Evolutionary conservation across 2,329 filamentous ascomycete species (phyloP), one percentile per base, ranked within the genome.

Genomic region (Aureobasidium subglaciale): DNA sequence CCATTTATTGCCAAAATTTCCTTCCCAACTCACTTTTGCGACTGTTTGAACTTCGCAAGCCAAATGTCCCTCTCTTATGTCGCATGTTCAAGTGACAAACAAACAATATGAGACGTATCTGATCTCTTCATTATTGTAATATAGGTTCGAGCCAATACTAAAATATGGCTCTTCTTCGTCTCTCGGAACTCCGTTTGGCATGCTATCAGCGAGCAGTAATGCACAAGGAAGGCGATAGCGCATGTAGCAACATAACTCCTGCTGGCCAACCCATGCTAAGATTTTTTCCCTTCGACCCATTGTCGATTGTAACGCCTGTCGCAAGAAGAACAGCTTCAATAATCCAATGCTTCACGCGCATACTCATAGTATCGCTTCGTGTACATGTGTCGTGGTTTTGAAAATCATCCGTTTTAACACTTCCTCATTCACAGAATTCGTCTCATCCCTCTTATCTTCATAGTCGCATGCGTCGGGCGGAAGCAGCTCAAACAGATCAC

Each of bases 191-290:
- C 37, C 22, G 15, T 53, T 8, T 41, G 27, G 37, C 49, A 53
- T 27, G 49, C 49, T 41, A 32, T 24, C 18, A 32, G 49, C 49
- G 49, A 41, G 49, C 49, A 9, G n/a, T 53, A 27, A 53, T 53
- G 49, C 49, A 42, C 49, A 53, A 22, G 48, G 42, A 42, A 24
- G 37, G 37, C 20, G 24, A 53, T 53, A 53, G 49, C 35, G 37
- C 41, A 42, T 42, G 49, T 53, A 53, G 37, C 49, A 53, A 53
- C 37, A 34, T 41, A 53, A 53, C 49, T 42, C 49, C 49, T 53
- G 49, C 35, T 53, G 37, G 49, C 37, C 49, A 18, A 32, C 49
- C 49, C 49, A 53, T 53, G 49, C 49, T 53, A 18, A 53, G 16
- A 42, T 42, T 53, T 41, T 42, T 18, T 53, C 49, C 49, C 27